These are phyloP conservation scores for Penicillium waksmanii DNA, from an alignment of 495 filamentous ascomycete genomes.

Conservation along the genomic window DNA sequence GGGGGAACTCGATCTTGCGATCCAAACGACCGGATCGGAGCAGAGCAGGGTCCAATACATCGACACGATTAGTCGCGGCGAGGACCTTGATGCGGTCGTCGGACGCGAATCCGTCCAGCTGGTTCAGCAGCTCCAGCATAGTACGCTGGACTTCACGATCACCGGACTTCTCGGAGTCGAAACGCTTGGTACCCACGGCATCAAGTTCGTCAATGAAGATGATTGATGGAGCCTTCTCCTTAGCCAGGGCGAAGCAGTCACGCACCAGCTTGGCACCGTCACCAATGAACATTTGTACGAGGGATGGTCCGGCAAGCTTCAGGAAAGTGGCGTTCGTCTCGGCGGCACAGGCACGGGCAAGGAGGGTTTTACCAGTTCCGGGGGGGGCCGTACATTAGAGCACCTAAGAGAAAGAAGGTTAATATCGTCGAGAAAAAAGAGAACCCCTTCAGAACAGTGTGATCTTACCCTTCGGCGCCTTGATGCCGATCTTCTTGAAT, in stretches of 20 bases:
- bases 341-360: slow-evolving; percentile 94
- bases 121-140: slow-evolving; percentile 98
- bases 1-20: slow-evolving; percentile 98
- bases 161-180: slow-evolving; percentile 97
- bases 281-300: slow-evolving; percentile 99
- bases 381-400: slow-evolving; percentile 99
- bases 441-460: not conserved
- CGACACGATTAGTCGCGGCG: slow-evolving; percentile 96
- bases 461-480: slow-evolving; percentile 92
- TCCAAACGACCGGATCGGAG: slow-evolving; percentile 94
- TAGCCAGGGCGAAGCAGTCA: slow-evolving; percentile 95
- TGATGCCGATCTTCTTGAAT: slow-evolving; percentile 99
- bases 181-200: slow-evolving; percentile 96
- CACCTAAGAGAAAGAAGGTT: slow-evolving; percentile 58
- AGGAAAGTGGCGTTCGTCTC: slow-evolving; percentile 99
- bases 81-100: slow-evolving; percentile 99
- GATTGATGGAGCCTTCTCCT: slow-evolving; percentile 97
- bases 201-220: slow-evolving; percentile 99
- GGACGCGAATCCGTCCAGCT: slow-evolving; percentile 98
- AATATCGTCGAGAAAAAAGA: not conserved
- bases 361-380: slow-evolving; percentile 93
- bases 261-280: slow-evolving; percentile 98
- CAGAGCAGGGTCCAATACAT: slow-evolving; percentile 94
- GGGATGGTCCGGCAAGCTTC: slow-evolving; percentile 95
- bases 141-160: slow-evolving; percentile 98